Evolutionary conservation across 306 rosid genomes (phyloP).

Genomic region (Betula pendula): DNA sequence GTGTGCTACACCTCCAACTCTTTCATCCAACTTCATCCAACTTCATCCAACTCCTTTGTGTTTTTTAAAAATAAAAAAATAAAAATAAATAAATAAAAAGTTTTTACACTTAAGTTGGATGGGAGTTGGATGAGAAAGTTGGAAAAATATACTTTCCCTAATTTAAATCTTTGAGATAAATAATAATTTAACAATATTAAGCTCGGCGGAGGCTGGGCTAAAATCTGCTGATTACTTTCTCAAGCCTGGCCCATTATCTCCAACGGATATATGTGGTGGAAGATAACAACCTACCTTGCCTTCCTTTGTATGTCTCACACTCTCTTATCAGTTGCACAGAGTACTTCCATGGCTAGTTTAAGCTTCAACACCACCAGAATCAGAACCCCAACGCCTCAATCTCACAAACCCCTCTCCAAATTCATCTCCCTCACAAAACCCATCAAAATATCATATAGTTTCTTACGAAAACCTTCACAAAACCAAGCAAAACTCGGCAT

Average conservation of each 20-base stretch:
- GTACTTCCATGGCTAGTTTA: constrained; percentile 72
- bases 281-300: constrained; percentile 29
- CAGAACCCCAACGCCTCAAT: constrained; percentile 49
- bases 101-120: too few relatives aligned
- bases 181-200: not conserved
- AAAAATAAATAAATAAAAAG: too few relatives aligned
- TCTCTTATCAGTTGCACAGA: not conserved
- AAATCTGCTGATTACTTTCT: not conserved
- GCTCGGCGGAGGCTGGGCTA: not conserved
- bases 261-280: constrained; percentile 40
- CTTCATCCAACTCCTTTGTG: too few relatives aligned
- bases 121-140: too few relatives aligned
- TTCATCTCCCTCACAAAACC: constrained; percentile 28
- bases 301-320: not conserved
- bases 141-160: too few relatives aligned
- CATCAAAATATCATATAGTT: constrained; percentile 35
- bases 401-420: constrained; percentile 34
- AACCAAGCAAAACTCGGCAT: constrained; percentile 31
- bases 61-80: too few relatives aligned
- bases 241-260: constrained; percentile 15
- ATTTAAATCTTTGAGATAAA: too few relatives aligned
- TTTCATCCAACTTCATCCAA: too few relatives aligned
- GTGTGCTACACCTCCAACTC: too few relatives aligned
- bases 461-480: constrained; percentile 11
- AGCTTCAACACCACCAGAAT: constrained; percentile 68